Percentiles rank a stretch among this genome's conserved stretches.
These are phyloP conservation scores for Lentinula novae-zelandiae DNA, from an alignment of 1,284 basidiomycete species.

Conservation along the genomic window DNA sequence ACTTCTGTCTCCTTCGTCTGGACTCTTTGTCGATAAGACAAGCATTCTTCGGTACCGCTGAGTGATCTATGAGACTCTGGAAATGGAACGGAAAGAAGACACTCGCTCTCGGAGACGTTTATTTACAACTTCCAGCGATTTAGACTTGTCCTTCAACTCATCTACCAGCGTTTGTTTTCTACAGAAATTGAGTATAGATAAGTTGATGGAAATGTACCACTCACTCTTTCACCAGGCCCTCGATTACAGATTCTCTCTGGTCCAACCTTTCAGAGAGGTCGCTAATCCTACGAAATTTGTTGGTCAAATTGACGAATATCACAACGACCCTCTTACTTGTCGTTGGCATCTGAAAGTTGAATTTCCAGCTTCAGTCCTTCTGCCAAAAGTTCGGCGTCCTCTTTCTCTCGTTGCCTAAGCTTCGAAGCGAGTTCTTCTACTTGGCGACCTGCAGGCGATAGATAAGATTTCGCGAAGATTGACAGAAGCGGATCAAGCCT, in stretches of 20 bases:
- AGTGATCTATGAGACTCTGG: neutral
- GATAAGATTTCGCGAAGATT: neutral
- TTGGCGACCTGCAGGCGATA: conserved; percentile 21
- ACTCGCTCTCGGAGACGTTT: neutral
- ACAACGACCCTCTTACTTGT: conserved; percentile 19
- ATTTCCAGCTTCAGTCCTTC: conserved; percentile 20
- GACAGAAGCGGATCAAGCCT: conserved; percentile 17
- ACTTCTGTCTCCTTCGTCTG: conserved; percentile 9
- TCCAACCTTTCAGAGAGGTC: neutral
- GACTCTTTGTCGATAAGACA: neutral
- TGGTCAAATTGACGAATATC: neutral
- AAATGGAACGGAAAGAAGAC: neutral
- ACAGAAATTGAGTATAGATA: neutral
- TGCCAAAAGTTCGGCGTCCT: conserved; percentile 24
- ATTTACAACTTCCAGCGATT: neutral
- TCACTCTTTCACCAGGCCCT: conserved; percentile 1
- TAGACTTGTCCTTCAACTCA: neutral
- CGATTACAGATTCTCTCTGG: conserved; percentile 3
- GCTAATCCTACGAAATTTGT: neutral
- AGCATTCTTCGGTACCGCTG: conserved; percentile 2
- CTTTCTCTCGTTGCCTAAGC: conserved; percentile 28
- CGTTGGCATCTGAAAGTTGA: conserved; percentile 17
- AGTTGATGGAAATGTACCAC: neutral
- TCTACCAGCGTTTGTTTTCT: conserved; percentile 7
- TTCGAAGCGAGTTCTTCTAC: conserved; percentile 25